A percentile compares a stretch with the other conserved stretches of the same genome.
Conservation (phyloP, 2,329 filamentous ascomycete genomes). For the Fusarium citri region DNA sequence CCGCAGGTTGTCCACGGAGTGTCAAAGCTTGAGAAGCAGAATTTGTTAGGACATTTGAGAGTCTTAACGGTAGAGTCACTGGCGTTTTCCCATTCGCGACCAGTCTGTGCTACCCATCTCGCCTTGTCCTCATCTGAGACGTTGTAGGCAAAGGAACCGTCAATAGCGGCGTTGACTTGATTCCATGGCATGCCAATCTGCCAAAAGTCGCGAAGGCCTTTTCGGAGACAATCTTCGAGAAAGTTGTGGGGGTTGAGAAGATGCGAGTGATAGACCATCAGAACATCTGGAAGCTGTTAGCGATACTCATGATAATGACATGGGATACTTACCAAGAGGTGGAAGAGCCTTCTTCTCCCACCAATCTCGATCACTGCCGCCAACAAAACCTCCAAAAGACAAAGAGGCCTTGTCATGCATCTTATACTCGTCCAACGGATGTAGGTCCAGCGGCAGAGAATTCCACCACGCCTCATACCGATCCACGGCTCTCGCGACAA, state of each 20-base stretch:
- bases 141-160: slow-evolving; percentile 65
- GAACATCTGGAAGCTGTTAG: slow-evolving; percentile 61
- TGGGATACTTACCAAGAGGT: slow-evolving; percentile 33
- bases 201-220: slow-evolving; percentile 57
- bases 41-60: slow-evolving; percentile 56
- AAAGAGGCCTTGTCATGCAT: slow-evolving; percentile 4
- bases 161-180: slow-evolving; percentile 64
- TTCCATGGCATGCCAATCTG: slow-evolving; percentile 71
- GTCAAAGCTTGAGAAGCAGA: slow-evolving; percentile 49
- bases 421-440: slow-evolving; percentile 9
- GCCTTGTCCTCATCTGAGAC: slow-evolving; percentile 55
- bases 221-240: slow-evolving; percentile 40
- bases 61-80: slow-evolving; percentile 58
- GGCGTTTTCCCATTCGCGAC: slow-evolving; percentile 65
- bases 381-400: slow-evolving; percentile 24
- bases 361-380: not conserved
- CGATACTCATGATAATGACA: fast-evolving
- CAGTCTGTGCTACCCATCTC: slow-evolving; percentile 59
- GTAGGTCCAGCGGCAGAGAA: slow-evolving; percentile 6
- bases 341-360: slow-evolving; percentile 37
- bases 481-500: slow-evolving; percentile 70
- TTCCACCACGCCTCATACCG: slow-evolving; percentile 72
- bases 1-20: slow-evolving; percentile 67
- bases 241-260: slow-evolving; percentile 74
- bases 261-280: slow-evolving; percentile 80